Evolutionary conservation across 768 basidiomycete genomes (phyloP), one percentile per base, ranked within the genome.

Genomic region (Rhodosporidiobolus sp.): DNA sequence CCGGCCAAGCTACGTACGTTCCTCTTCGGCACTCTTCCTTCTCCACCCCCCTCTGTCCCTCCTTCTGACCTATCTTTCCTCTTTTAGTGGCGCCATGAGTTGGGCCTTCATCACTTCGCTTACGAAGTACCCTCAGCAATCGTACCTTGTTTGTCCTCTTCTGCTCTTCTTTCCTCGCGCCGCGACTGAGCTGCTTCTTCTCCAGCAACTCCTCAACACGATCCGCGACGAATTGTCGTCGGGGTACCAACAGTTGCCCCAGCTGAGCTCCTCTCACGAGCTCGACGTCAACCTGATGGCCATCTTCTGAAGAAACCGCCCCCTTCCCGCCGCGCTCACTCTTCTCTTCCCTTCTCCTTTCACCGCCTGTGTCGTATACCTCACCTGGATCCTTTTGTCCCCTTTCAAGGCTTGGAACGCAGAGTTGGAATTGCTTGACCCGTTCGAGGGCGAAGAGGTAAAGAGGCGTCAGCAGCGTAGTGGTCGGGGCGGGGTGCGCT

Each of bases 191-290:
- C 35, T 52, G 22, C 24, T 77, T 80, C 8, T 24, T 62, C 68
- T 59, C 57, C 61, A 78, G 80, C 81, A 82, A 70, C 77, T 83
- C 3, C 78, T 82, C 32, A 81, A 81, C 59, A 78, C 80, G 14
- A 75, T 83, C 67, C 80, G 83, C 49, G 82, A 83, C 66, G 80
- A 82, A 67, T 73, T 84, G 28, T 69, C 65, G 34, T 79, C 74
- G 24, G 81, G 82, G 75, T 84, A 83, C 76, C 70, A 74, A 26
- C 83, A 84, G 77, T 82, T 83, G 67, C 83, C 84, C 2, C 83
- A 84, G 61, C 52, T 75, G 81, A 83, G n/a, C 63, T 67, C 70
- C 63, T 71, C 74, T 11, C 74, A 75, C 65, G 70, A 72, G 30
- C 67, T 75, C 50, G 74, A 75, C 43, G n/a, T 72, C 46, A 75